Evolutionary conservation across 257 asterid species (phyloP), one percentile per base, ranked within the genome.

Genomic region (Rauvolfia tetraphylla): DNA sequence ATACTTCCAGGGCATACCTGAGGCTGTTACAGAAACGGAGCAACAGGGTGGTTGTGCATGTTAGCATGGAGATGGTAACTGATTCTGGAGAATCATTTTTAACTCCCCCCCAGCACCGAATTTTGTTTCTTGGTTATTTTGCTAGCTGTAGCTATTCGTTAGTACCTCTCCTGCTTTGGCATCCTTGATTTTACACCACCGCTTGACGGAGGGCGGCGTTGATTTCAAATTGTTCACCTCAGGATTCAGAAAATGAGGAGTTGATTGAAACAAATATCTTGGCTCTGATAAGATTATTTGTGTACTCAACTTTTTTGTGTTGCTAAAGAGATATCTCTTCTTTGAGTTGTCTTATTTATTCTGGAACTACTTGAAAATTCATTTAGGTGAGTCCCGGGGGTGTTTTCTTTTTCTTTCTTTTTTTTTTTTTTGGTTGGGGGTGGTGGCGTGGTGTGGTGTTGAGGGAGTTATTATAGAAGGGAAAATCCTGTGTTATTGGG

Each of bases 41-140:
- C 98, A 89, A 82, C 88, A 86, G 79, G 97, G 98, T 56, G 97
- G 97, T 17, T 94, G 97, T 65, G 95, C 97, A 4, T 94, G 98
- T 86, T 94, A 88, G 90, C 80, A 69, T 62, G 41, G 76, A 76
- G 75, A 29, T n/a, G 29, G 74, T 79, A 62, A 71, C 59, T 53
- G 34, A 34, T 70, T 74, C 67, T 59, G 17, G 27, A 49, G 75
- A 71, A 42, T 65, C 23, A 57, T 56, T 75, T 65, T 62, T 51
- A 36, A 48, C 29, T 49, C 42, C 13, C 59, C 18, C 44, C 25
- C 3, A 6, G 14, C 10, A 20, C 71, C 12, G 7, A 46, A 11
- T 53, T 54, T 71, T 14, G 4, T 14, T 22, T 10, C 29, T 63
- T 56, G 10, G 7, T 39, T 66, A 63, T 12, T 49, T 13, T 34